Conservation (phyloP, 2,329 filamentous ascomycete genomes). For the Penicillium thymicola region DNA sequence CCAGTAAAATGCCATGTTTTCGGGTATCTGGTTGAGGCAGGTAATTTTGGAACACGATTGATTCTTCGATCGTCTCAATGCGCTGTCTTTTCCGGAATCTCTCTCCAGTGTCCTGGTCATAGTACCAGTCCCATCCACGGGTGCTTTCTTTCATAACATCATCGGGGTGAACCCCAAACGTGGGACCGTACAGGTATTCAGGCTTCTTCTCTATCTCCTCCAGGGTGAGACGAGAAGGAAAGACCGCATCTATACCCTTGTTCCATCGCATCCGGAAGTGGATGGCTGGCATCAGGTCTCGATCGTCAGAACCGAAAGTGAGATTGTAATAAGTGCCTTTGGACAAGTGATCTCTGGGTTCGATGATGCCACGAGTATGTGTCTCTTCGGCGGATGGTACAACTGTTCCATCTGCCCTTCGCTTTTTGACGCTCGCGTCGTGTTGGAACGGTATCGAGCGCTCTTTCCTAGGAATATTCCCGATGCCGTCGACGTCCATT, state of each 20-base stretch:
- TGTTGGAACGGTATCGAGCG: background rate
- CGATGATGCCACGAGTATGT: constrained; percentile 39
- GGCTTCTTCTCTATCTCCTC: constrained; percentile 26
- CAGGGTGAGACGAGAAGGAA: constrained; percentile 48
- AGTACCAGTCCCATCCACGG: constrained; percentile 54
- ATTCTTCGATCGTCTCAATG: constrained; percentile 32
- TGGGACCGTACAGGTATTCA: constrained; percentile 40
- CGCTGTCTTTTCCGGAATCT: constrained; percentile 45
- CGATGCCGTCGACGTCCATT: constrained; percentile 11
- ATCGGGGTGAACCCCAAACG: constrained; percentile 44
- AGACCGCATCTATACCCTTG: constrained; percentile 44
- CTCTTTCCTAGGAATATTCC: constrained; percentile 8
- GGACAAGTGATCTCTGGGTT: constrained; percentile 34
- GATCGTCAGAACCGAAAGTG: constrained; percentile 50
- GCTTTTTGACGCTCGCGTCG: constrained; percentile 9
- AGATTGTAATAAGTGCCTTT: constrained; percentile 48
- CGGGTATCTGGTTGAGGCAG: constrained; percentile 33
- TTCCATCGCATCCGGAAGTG: constrained; percentile 52
- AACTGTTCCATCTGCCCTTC: constrained; percentile 19
- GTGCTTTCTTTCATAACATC: constrained; percentile 46
- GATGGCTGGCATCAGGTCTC: constrained; percentile 50
- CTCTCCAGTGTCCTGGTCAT: constrained; percentile 38
- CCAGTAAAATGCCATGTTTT: constrained; percentile 50
- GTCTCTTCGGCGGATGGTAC: constrained; percentile 23
- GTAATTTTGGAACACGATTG: constrained; percentile 42